phyloP scores from a whole-genome alignment of 2,329 filamentous ascomycete genomes.

The Penicillium sp. region DNA sequence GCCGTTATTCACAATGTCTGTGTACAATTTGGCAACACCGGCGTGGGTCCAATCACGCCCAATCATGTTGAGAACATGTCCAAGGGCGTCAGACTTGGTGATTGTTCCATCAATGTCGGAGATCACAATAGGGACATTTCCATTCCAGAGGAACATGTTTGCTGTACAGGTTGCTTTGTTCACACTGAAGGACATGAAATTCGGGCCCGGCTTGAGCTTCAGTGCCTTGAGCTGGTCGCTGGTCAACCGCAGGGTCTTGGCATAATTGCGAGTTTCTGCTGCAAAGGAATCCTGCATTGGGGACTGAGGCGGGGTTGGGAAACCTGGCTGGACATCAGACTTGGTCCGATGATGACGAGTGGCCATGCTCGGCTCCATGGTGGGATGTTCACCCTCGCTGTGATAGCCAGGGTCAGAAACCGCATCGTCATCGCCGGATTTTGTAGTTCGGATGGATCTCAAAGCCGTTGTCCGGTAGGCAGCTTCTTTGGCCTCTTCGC shows the following conservation, averaged over 20 bases:
- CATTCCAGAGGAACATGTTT: slow-evolving; percentile 88
- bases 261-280: slow-evolving; percentile 79
- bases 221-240: slow-evolving; percentile 90
- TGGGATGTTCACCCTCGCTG: slow-evolving; percentile 69
- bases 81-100: slow-evolving; percentile 91
- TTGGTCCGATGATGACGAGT: slow-evolving; percentile 53
- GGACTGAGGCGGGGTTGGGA: slow-evolving; percentile 54
- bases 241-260: slow-evolving; percentile 90
- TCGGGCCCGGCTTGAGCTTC: slow-evolving; percentile 75
- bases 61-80: slow-evolving; percentile 93
- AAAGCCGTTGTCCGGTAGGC: slow-evolving; percentile 61
- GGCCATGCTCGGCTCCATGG: slow-evolving; percentile 56
- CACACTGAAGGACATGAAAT: slow-evolving; percentile 92
- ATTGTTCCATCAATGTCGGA: slow-evolving; percentile 99
- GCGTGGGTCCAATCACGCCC: slow-evolving; percentile 97
- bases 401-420: slow-evolving; percentile 92
- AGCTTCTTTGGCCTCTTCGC: slow-evolving; percentile 88
- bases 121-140: slow-evolving; percentile 89
- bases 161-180: slow-evolving; percentile 89
- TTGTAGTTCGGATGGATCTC: slow-evolving; percentile 46
- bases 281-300: slow-evolving; percentile 43
- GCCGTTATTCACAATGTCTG: slow-evolving; percentile 87
- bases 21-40: slow-evolving; percentile 94
- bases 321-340: slow-evolving; percentile 63
- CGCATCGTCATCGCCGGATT: slow-evolving; percentile 64